phyloP scores from a whole-genome alignment of 1,139 yeast species.

The Scheffersomyces illinoinensis region DNA sequence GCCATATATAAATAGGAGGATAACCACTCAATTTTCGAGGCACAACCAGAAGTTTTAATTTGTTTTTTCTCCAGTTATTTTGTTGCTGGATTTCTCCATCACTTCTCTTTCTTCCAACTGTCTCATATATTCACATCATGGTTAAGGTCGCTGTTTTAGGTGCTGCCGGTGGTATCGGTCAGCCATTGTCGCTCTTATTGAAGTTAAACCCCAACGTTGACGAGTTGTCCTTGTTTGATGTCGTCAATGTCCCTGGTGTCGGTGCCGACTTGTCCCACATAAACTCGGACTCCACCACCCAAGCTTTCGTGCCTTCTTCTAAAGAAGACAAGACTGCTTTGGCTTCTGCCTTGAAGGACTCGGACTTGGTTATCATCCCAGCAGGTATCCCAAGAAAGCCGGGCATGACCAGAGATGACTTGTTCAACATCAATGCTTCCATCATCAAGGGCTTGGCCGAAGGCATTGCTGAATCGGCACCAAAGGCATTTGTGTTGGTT shows the following conservation, averaged over 20 bases:
- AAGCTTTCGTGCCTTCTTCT: conserved; percentile 73
- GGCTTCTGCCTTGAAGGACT: conserved; percentile 69
- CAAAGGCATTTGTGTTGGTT: conserved; percentile 83
- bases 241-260: conserved; percentile 94
- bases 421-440: conserved; percentile 96
- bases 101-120: neutral
- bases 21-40: neutral
- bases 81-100: conserved; percentile 1
- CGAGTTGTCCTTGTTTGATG: conserved; percentile 84
- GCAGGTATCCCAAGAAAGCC: conserved; percentile 99
- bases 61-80: neutral
- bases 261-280: conserved; percentile 95
- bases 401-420: conserved; percentile 98
- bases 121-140: conserved; percentile 17
- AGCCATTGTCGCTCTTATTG: conserved; percentile 88
- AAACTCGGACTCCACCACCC: conserved; percentile 83
- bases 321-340: conserved; percentile 75
- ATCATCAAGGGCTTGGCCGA: conserved; percentile 91
- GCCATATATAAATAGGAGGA: neutral
- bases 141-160: conserved; percentile 86
- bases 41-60: neutral
- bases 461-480: conserved; percentile 83
- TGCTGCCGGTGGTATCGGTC: conserved; percentile 99
- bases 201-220: conserved; percentile 87
- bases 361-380: conserved; percentile 91